These are phyloP conservation scores for Beauveria bassiana DNA, from an alignment of 2,329 filamentous ascomycete genomes.

Conservation along the genomic window DNA sequence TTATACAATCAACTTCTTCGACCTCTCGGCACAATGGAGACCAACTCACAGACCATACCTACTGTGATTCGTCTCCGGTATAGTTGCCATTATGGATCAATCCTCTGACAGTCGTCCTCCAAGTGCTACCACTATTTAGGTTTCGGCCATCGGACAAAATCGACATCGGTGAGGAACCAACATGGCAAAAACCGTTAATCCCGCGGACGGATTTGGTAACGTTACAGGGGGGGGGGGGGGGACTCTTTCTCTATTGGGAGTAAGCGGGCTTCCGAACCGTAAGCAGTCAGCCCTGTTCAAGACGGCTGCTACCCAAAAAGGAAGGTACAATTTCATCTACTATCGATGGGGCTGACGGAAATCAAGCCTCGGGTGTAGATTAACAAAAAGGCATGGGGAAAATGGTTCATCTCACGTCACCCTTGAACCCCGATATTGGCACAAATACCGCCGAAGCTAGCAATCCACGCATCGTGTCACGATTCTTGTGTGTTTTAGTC, in stretches of 20 bases:
- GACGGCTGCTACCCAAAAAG: background rate
- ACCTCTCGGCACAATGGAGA: background rate
- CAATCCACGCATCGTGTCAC: background rate
- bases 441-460: background rate
- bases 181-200: background rate
- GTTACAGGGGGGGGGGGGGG: background rate
- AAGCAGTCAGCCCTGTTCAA: background rate
- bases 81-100: background rate
- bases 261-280: background rate
- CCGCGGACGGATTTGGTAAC: background rate
- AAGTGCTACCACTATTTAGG: background rate
- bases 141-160: background rate
- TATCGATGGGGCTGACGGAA: background rate
- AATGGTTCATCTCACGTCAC: background rate
- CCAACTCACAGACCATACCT: background rate
- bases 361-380: background rate
- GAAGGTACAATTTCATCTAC: background rate
- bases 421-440: background rate
- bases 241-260: background rate
- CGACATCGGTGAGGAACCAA: background rate
- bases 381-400: background rate
- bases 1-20: background rate
- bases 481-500: no score
- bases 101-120: background rate
- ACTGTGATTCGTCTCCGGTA: background rate